Conservation (phyloP, 2,329 filamentous ascomycete genomes). For the Epichloe coenophiala region DNA sequence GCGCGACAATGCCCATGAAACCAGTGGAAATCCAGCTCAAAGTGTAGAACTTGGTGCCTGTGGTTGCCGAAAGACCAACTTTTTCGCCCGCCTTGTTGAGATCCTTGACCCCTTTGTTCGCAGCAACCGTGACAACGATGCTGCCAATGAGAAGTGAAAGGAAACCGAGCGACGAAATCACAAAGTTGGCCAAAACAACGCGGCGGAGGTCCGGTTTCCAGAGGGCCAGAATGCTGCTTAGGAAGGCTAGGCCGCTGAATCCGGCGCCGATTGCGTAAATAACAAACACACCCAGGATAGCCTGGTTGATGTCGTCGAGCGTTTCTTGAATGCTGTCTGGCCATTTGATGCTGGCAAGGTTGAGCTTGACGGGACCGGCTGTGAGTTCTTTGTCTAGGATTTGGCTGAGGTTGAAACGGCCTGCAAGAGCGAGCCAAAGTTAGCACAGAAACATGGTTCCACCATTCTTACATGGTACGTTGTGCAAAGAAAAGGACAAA, state of each 20-base stretch:
- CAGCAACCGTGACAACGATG: conserved; percentile 28
- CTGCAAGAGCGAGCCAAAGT: conserved; percentile 9
- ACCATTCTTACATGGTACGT: neutral
- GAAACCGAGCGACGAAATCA: conserved; percentile 22
- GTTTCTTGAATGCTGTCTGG: conserved; percentile 30
- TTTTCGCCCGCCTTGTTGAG: conserved; percentile 30
- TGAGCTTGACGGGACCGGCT: conserved; percentile 29
- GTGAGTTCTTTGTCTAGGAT: conserved; percentile 32
- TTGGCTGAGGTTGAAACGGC: conserved; percentile 32
- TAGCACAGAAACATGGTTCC: neutral
- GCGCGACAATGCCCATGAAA: conserved; percentile 24
- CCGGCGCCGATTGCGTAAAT: conserved; percentile 32
- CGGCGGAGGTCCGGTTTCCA: conserved; percentile 15
- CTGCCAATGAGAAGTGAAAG: conserved; percentile 27
- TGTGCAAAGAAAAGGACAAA: neutral
- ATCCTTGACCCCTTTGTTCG: conserved; percentile 25
- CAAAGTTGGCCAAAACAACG: conserved; percentile 23
- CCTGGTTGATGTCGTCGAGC: conserved; percentile 34
- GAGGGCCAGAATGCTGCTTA: conserved; percentile 24
- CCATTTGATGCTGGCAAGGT: conserved; percentile 31
- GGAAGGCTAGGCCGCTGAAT: conserved; percentile 29
- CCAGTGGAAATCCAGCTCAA: conserved; percentile 34
- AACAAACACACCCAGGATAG: conserved; percentile 34
- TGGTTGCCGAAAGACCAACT: conserved; percentile 29
- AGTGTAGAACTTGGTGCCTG: conserved; percentile 30